Evolutionary conservation across 2,329 filamentous ascomycete genomes (phyloP), one percentile per base, ranked within the genome.

Genomic region (Knufia fluminis): DNA sequence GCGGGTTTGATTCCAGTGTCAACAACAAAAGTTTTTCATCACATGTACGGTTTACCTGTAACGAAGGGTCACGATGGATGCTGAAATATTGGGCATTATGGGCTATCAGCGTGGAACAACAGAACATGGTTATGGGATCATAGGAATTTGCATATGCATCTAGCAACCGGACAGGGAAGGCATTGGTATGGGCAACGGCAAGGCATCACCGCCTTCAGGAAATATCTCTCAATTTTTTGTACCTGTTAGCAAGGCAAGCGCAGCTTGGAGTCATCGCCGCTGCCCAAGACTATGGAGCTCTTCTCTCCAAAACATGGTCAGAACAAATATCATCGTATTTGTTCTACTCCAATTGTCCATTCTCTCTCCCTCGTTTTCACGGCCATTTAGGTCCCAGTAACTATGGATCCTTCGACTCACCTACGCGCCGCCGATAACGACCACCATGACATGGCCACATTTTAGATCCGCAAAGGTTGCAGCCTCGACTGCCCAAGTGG

Each of bases 11-110:
- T 42, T 14, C 26, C 20, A 17, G 10, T 42, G 40, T 26, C 20
- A 26, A n/a, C 40, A 14, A 24, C 40, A 42, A 42, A 42, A 42
- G 40, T 42, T 23, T 42, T 23, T n/a, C n/a, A 24, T 42, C 14
- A 4, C 24, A 42, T 42, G 40, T 42, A 24, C 24, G 40, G 10
- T 42, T 26, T 42, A 16, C 14, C 24, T 42, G 40, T 4, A 42
- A 42, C 40, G 22, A 42, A n/a, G 40, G 40, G 14, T 42, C 40
- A 42, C 12, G 40, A 42, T 26, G 4, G 20, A 10, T 14, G 2
- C 26, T 8, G 40, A 17, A 12, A 12, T 14, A 24, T 23, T 17
- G 10, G 3, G 20, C 19, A 9, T 14, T 42, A 9, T 24, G 20
- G 40, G 14, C 22, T 3, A 42, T 23, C 7, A 14, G 20, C 14